A percentile compares a stretch with the other conserved stretches of the same genome.
Evolutionary conservation across 306 rosid genomes (phyloP).

Genomic region (Prunus padus): DNA sequence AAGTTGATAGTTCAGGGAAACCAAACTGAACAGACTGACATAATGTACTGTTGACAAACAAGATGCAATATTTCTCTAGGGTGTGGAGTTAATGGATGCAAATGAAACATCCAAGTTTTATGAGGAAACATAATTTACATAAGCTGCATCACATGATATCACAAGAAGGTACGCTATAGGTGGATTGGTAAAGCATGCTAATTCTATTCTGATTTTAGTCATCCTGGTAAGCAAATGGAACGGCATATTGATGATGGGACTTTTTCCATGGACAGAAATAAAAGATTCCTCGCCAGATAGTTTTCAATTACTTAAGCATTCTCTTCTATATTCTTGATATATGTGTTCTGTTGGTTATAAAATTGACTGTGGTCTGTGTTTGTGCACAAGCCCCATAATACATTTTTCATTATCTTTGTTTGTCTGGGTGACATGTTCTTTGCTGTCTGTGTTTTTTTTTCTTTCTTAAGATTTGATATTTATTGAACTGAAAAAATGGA

Average conservation of each 20-base stretch:
- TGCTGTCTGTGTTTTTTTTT: background rate
- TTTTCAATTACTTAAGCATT: background rate
- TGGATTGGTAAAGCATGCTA: background rate
- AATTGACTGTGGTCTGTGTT: background rate
- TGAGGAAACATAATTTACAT: background rate
- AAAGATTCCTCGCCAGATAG: background rate
- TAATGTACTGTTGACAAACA: slow-evolving; percentile 2
- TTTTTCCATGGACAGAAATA: background rate
- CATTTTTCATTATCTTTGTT: background rate
- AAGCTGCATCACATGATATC: background rate
- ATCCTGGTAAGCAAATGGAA: background rate
- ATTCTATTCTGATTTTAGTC: background rate
- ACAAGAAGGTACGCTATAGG: background rate
- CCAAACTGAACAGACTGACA: background rate
- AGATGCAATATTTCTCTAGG: background rate
- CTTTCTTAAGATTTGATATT: background rate
- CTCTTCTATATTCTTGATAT: background rate
- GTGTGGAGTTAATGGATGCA: background rate
- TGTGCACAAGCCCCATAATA: background rate
- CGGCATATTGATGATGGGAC: background rate
- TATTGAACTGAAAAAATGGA: no score
- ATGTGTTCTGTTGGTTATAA: background rate
- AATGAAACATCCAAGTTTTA: background rate
- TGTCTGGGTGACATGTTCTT: background rate
- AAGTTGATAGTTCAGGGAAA: background rate